A percentile compares a stretch with the other conserved stretches of the same genome.
phyloP scores from a whole-genome alignment of 805 yeast species.

The Isabelozyma pseudorhagii region DNA sequence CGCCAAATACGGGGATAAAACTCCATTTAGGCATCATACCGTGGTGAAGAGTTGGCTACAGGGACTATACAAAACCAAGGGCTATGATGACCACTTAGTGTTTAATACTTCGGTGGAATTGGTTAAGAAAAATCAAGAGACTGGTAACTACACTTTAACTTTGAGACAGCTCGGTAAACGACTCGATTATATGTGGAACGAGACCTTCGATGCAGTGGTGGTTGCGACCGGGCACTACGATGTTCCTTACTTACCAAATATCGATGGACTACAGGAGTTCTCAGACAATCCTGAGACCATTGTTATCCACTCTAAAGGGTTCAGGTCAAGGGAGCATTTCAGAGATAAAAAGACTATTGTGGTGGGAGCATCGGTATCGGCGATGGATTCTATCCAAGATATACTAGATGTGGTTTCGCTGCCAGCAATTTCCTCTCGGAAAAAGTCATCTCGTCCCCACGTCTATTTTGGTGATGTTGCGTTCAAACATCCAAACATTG shows the following conservation, averaged over 20 bases:
- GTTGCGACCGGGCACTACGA: slow-evolving; percentile 50
- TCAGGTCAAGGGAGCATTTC: slow-evolving; percentile 27
- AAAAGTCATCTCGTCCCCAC: not conserved
- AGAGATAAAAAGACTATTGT: slow-evolving; percentile 32
- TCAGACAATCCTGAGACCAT: slow-evolving; percentile 19
- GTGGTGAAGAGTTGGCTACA: slow-evolving; percentile 16
- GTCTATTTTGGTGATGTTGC: slow-evolving; percentile 9
- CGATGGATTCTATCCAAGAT: slow-evolving; percentile 48
- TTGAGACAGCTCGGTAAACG: slow-evolving; percentile 15
- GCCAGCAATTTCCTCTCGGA: slow-evolving; percentile 8
- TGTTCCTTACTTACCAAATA: slow-evolving; percentile 43
- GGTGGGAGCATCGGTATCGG: slow-evolving; percentile 60
- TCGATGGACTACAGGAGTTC: slow-evolving; percentile 39
- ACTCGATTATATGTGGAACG: slow-evolving; percentile 25
- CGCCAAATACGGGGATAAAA: slow-evolving; percentile 13
- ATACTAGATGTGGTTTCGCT: slow-evolving; percentile 13
- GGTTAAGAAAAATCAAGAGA: slow-evolving; percentile 14
- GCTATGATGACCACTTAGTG: slow-evolving; percentile 16
- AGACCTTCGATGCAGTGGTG: slow-evolving; percentile 38
- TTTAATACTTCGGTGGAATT: slow-evolving; percentile 25
- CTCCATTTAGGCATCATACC: slow-evolving; percentile 16
- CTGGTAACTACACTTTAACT: slow-evolving; percentile 17
- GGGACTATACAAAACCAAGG: slow-evolving; percentile 15
- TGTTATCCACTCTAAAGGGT: slow-evolving; percentile 45
- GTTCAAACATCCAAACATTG: slow-evolving; percentile 7